Evolutionary conservation across 495 filamentous ascomycete species (phyloP).

Genomic region (Penicillium dipodomyicola): DNA sequence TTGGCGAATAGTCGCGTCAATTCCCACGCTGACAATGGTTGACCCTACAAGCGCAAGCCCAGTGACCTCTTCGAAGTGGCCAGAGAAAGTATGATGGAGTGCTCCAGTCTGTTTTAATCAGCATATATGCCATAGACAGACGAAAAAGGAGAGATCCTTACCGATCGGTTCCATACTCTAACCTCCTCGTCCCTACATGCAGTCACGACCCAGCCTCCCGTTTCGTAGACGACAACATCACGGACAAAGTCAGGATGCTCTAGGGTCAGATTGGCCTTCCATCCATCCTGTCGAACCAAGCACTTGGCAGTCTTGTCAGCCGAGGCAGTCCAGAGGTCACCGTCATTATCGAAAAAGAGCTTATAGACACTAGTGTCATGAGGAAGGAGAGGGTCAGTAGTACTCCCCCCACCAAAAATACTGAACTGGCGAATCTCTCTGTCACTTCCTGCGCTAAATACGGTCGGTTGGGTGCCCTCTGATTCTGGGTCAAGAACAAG

Average conservation of each 20-base stretch:
- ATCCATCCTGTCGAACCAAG: constrained; percentile 61
- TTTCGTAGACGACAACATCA: constrained; percentile 69
- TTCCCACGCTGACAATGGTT: constrained; percentile 73
- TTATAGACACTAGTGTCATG: constrained; percentile 91
- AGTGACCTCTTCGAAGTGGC: constrained; percentile 92
- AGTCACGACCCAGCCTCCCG: constrained; percentile 79
- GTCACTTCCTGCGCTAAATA: constrained; percentile 82
- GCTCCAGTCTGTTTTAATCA: constrained; percentile 55
- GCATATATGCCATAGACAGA: constrained; percentile 17
- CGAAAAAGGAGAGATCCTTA: constrained; percentile 28
- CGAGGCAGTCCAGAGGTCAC: constrained; percentile 86
- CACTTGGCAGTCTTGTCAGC: constrained; percentile 82
- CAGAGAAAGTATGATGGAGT: constrained; percentile 71
- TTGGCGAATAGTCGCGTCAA: constrained; percentile 81
- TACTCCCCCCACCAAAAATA: constrained; percentile 45
- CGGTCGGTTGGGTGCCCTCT: constrained; percentile 41
- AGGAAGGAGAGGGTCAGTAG: constrained; percentile 61
- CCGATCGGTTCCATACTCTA: constrained; percentile 77
- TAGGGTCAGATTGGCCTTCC: constrained; percentile 67
- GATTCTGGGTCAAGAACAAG: constrained; percentile 66
- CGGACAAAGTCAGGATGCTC: constrained; percentile 86
- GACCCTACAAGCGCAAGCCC: constrained; percentile 64
- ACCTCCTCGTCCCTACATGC: constrained; percentile 89
- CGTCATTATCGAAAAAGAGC: constrained; percentile 68
- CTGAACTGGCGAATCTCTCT: constrained; percentile 71